Evolutionary conservation across 2,329 filamentous ascomycete species (phyloP).

Genomic region (Aspergillus sp.): DNA sequence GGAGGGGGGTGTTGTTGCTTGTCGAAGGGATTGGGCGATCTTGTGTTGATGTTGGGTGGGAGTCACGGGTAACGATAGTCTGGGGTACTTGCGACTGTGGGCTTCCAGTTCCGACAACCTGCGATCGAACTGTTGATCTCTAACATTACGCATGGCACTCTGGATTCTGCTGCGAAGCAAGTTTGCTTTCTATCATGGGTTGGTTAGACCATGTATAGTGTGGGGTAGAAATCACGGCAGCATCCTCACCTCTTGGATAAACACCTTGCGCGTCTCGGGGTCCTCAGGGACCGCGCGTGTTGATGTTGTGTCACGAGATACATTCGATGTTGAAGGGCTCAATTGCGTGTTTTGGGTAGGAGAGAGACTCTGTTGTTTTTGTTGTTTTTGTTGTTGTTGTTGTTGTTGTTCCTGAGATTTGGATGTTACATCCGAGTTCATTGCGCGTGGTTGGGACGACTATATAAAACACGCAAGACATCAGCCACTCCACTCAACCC

Average conservation of each 20-base stretch:
- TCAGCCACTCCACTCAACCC: slow-evolving; percentile 4
- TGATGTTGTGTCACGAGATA: slow-evolving; percentile 1
- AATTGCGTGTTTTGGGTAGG: not conserved
- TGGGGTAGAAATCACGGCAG: not conserved
- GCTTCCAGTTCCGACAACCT: slow-evolving; percentile 37
- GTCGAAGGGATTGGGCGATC: not conserved
- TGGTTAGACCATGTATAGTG: not conserved
- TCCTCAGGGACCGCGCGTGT: slow-evolving; percentile 26
- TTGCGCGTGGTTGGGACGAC: slow-evolving; percentile 11
- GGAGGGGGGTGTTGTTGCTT: not conserved
- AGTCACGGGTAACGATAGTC: slow-evolving; percentile 19
- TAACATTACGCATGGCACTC: slow-evolving; percentile 36
- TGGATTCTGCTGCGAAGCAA: slow-evolving; percentile 35
- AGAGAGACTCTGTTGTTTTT: not conserved
- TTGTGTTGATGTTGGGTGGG: not conserved
- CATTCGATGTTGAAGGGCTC: not conserved
- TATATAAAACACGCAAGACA: not conserved
- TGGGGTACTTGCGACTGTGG: slow-evolving; percentile 31
- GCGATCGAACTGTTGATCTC: slow-evolving; percentile 34
- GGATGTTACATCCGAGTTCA: slow-evolving; percentile 4
- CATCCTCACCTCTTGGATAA: slow-evolving; percentile 35
- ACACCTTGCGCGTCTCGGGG: slow-evolving; percentile 31
- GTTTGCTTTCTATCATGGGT: slow-evolving; percentile 31
- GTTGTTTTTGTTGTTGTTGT: not conserved
- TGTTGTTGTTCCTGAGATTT: slow-evolving; percentile 14